A percentile compares a stretch with the other conserved stretches of the same genome.
Conservation (phyloP, 805 yeast species). For the Jamesozyma jinghongensis region DNA sequence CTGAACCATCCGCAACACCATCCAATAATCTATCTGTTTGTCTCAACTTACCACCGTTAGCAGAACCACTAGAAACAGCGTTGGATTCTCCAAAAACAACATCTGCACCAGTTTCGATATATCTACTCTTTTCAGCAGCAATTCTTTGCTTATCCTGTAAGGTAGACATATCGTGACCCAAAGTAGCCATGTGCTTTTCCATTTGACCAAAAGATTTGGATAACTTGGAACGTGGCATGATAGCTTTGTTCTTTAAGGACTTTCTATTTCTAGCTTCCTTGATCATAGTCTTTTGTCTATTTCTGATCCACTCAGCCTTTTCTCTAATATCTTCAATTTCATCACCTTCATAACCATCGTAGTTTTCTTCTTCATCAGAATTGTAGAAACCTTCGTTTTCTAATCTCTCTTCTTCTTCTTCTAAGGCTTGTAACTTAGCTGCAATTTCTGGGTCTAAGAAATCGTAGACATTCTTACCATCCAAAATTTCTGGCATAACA, state of each 20-base stretch:
- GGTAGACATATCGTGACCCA: conserved; percentile 78
- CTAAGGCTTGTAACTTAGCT: conserved; percentile 85
- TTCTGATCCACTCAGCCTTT: conserved; percentile 92
- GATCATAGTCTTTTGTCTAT: conserved; percentile 89
- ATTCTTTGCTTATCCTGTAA: conserved; percentile 45
- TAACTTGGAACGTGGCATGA: conserved; percentile 84
- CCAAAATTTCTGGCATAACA: conserved; percentile 90
- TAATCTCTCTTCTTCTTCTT: conserved; percentile 92
- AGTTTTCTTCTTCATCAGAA: conserved; percentile 67
- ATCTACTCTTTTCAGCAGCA: conserved; percentile 32
- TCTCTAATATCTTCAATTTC: conserved; percentile 61
- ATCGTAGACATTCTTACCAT: conserved; percentile 95
- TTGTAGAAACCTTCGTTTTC: conserved; percentile 94
- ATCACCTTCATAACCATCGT: conserved; percentile 60
- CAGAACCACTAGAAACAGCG: conserved; percentile 24
- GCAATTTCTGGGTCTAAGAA: conserved; percentile 95
- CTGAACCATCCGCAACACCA: conserved; percentile 75
- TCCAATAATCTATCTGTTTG: conserved; percentile 79
- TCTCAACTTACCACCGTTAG: conserved; percentile 35
- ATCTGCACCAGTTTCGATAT: conserved; percentile 64
- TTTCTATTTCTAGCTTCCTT: conserved; percentile 81
- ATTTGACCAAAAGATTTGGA: conserved; percentile 65
- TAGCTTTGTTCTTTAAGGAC: conserved; percentile 74
- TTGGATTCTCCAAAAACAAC: conserved; percentile 49
- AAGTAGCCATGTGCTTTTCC: conserved; percentile 81